Conservation (phyloP, 768 basidiomycete genomes). For the Guyanaporus albipodus region DNA sequence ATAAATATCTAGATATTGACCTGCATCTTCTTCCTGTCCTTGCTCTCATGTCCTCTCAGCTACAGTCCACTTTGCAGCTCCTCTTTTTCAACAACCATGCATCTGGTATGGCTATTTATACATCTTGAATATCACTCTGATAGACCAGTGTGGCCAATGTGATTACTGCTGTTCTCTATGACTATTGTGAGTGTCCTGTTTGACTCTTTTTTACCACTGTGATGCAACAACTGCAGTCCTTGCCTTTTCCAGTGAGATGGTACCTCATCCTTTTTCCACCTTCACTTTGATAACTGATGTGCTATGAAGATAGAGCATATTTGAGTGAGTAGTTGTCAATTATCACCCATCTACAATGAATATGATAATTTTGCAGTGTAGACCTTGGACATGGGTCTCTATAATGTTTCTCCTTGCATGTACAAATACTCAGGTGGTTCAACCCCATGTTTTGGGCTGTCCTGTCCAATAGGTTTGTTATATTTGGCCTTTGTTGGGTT, state of each 20-base stretch:
- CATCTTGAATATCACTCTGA: no score
- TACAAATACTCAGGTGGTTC: background rate
- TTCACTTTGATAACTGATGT: background rate
- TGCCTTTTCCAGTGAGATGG: background rate
- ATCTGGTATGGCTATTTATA: background rate
- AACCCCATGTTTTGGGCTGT: background rate
- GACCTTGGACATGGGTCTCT: background rate
- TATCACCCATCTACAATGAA: background rate
- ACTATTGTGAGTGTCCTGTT: background rate
- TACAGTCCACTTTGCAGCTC: background rate
- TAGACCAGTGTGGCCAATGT: background rate
- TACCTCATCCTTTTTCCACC: background rate
- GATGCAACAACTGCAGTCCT: background rate
- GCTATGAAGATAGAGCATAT: background rate
- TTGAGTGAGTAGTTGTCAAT: background rate
- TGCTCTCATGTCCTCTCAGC: background rate
- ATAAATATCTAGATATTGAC: no score
- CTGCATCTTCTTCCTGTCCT: no score
- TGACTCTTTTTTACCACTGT: background rate
- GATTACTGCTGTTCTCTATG: background rate
- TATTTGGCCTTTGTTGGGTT: background rate
- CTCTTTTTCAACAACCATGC: background rate
- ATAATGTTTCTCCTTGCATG: background rate
- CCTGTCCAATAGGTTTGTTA: background rate
- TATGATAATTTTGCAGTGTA: background rate